These are phyloP conservation scores for Trapa bicornis DNA, from an alignment of 345 rosid species.

Conservation along the genomic window DNA sequence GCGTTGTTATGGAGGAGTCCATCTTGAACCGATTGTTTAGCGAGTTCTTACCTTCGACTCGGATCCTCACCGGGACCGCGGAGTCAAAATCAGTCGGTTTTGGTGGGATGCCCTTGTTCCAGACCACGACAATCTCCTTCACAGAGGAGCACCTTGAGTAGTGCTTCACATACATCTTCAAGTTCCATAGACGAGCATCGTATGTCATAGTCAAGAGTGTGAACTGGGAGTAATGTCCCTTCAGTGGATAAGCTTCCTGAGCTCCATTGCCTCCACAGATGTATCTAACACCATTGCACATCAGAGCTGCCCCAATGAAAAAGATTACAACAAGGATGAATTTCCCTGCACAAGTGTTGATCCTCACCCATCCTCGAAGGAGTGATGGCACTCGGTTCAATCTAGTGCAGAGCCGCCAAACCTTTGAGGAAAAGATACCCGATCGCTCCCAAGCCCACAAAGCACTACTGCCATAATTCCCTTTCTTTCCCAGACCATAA, in stretches of 20 bases:
- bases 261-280: conserved; percentile 83
- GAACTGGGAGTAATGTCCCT: conserved; percentile 74
- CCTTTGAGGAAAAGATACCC: conserved; percentile 37
- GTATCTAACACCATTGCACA: conserved; percentile 43
- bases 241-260: conserved; percentile 44
- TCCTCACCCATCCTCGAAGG: conserved; percentile 53
- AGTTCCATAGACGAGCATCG: conserved; percentile 94
- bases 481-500: conserved; percentile 37
- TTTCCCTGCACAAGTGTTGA: conserved; percentile 39
- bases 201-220: conserved; percentile 89
- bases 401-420: conserved; percentile 56
- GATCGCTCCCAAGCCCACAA: conserved; percentile 40
- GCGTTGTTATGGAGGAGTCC: conserved; percentile 56
- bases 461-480: conserved; percentile 26
- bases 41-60: conserved; percentile 62
- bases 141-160: conserved; percentile 91
- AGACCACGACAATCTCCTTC: conserved; percentile 81
- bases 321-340: conserved; percentile 34
- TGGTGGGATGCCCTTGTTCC: conserved; percentile 94
- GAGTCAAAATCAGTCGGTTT: conserved; percentile 53
- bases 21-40: conserved; percentile 74
- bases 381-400: conserved; percentile 53
- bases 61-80: conserved; percentile 67
- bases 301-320: conserved; percentile 34
- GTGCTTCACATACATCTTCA: conserved; percentile 83